A percentile compares a stretch with the other conserved stretches of the same genome.
phyloP scores from a whole-genome alignment of 257 asterid species.

The Nyctanthes arbortristis region DNA sequence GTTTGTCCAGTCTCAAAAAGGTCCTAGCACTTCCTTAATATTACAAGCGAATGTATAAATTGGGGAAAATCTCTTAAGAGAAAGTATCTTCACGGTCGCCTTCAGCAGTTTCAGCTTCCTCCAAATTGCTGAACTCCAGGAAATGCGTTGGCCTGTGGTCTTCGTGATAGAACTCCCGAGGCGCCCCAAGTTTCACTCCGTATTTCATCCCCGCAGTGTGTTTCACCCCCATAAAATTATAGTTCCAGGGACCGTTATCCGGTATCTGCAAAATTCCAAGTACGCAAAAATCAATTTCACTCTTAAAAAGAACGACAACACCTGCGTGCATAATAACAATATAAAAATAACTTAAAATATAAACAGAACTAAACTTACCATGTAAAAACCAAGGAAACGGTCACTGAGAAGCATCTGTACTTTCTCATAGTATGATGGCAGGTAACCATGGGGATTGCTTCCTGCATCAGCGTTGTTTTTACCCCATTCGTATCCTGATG shows the following conservation, averaged over 20 bases:
- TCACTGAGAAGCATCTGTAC: constrained; percentile 98
- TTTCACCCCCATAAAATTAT: constrained; percentile 95
- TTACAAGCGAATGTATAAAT: neutral
- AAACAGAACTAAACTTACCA: constrained; percentile 48
- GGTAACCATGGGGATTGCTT: constrained; percentile 90
- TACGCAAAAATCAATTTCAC: neutral
- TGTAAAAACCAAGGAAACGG: constrained; percentile 95
- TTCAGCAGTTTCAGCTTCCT: constrained; percentile 89
- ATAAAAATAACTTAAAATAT: no score
- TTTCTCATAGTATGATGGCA: constrained; percentile 94
- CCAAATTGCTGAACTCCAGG: constrained; percentile 92
- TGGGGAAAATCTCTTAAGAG: constrained; percentile 29
- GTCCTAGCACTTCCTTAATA: neutral
- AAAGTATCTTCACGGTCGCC: constrained; percentile 96
- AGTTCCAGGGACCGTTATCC: constrained; percentile 95
- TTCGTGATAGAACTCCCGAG: constrained; percentile 87
- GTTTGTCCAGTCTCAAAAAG: neutral
- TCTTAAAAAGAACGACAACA: neutral
- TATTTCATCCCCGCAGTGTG: constrained; percentile 84
- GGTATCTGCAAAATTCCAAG: constrained; percentile 56
- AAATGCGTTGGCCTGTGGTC: constrained; percentile 94
- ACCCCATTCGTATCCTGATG: constrained; percentile 98
- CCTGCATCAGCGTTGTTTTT: constrained; percentile 87
- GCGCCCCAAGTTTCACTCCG: constrained; percentile 82
- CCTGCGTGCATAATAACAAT: neutral